phyloP scores from a whole-genome alignment of 495 filamentous ascomycete species.

The Sordaria brevicollis region DNA sequence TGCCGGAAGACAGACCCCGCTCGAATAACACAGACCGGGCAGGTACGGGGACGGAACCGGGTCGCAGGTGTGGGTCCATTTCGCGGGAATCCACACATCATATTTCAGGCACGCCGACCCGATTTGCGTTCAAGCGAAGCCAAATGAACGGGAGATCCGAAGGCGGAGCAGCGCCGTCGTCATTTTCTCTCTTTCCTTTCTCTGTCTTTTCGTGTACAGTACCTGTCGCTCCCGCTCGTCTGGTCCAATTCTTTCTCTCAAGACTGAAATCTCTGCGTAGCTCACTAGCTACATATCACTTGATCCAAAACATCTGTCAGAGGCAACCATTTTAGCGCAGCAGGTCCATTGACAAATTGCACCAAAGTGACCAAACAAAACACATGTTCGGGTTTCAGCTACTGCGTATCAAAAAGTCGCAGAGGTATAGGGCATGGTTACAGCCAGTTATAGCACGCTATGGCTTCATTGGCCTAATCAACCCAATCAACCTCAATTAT shows the following conservation, averaged over 20 bases:
- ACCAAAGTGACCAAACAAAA: not conserved
- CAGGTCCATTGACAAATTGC: not conserved
- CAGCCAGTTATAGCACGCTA: not conserved
- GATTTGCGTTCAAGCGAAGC: not conserved
- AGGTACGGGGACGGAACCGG: not conserved
- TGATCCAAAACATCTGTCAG: not conserved
- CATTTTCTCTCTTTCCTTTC: not conserved
- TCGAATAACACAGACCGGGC: not conserved
- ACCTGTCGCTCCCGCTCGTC: not conserved
- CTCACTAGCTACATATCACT: not conserved
- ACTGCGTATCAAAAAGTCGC: not conserved
- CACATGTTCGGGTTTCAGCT: not conserved
- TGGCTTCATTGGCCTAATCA: not conserved
- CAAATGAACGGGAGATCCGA: not conserved
- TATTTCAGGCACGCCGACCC: not conserved
- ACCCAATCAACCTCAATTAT: not conserved
- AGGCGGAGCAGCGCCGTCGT: not conserved
- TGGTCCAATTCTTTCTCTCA: not conserved
- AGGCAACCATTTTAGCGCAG: not conserved
- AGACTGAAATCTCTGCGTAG: not conserved
- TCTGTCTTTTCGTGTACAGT: too few relatives aligned
- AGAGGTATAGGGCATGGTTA: not conserved
- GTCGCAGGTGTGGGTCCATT: not conserved
- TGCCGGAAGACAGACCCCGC: not conserved
- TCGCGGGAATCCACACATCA: not conserved